Conservation (phyloP, 805 yeast species). For the Starmerella sirachaensis region DNA sequence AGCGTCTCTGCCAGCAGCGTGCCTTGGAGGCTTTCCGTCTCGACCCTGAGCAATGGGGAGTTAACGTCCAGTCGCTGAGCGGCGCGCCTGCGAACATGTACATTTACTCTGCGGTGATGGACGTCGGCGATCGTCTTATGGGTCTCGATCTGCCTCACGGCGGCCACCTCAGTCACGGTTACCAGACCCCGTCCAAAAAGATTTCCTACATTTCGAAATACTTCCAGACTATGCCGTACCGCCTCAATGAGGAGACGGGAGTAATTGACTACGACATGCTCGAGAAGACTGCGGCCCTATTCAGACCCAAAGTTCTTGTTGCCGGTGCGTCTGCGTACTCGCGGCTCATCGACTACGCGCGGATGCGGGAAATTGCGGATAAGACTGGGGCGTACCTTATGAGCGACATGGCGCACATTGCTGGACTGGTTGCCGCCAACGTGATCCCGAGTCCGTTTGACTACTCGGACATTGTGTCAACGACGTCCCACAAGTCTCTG, state of each 20-base stretch:
- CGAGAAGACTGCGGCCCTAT: slow-evolving; percentile 67
- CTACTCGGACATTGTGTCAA: slow-evolving; percentile 90
- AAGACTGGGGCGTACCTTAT: slow-evolving; percentile 84
- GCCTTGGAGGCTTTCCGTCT: slow-evolving; percentile 75
- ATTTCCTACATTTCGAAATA: slow-evolving; percentile 86
- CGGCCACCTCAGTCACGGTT: slow-evolving; percentile 95
- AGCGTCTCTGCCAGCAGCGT: slow-evolving; percentile 77
- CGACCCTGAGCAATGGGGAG: slow-evolving; percentile 84
- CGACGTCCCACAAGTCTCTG: slow-evolving; percentile 93
- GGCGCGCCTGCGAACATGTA: slow-evolving; percentile 97
- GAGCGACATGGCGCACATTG: slow-evolving; percentile 95
- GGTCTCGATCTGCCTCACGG: slow-evolving; percentile 97
- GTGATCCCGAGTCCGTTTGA: slow-evolving; percentile 89
- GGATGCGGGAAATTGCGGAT: slow-evolving; percentile 84
- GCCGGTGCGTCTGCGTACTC: slow-evolving; percentile 98
- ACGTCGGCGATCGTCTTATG: slow-evolving; percentile 88
- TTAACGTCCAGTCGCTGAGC: slow-evolving; percentile 86
- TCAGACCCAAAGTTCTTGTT: slow-evolving; percentile 88
- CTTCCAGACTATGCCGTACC: slow-evolving; percentile 96
- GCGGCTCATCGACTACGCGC: slow-evolving; percentile 76
- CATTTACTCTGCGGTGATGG: slow-evolving; percentile 78
- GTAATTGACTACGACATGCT: slow-evolving; percentile 82
- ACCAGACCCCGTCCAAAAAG: slow-evolving; percentile 80
- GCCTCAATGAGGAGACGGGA: slow-evolving; percentile 76
- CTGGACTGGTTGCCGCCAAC: slow-evolving; percentile 91